These are phyloP conservation scores for Zymoseptoria crescenta DNA, from an alignment of 2,329 filamentous ascomycete species.

Conservation along the genomic window DNA sequence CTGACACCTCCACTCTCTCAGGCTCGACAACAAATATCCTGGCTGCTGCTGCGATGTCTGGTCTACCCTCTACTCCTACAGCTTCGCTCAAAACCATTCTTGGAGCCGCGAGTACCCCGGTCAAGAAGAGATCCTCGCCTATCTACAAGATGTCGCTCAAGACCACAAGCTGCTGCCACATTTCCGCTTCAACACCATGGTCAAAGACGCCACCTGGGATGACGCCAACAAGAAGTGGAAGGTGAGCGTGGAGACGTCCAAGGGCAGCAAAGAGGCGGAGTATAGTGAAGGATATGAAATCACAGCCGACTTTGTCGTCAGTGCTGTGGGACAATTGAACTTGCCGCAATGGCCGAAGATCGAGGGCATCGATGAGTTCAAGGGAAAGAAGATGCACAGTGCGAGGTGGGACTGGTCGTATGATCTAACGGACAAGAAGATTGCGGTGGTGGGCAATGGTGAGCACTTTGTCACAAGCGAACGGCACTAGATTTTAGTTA, in stretches of 20 bases:
- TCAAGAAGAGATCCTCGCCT: slow-evolving; percentile 53
- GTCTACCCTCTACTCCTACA: slow-evolving; percentile 51
- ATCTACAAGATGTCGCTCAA: slow-evolving; percentile 46
- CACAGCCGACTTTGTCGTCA: slow-evolving; percentile 49
- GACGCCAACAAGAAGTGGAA: slow-evolving; percentile 46
- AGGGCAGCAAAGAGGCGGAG: slow-evolving; percentile 48
- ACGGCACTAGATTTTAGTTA: neutral
- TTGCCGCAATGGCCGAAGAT: slow-evolving; percentile 45
- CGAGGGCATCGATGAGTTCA: slow-evolving; percentile 40
- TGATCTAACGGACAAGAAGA: slow-evolving; percentile 45
- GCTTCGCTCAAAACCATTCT: slow-evolving; percentile 52
- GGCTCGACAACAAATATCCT: slow-evolving; percentile 48
- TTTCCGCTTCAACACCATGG: slow-evolving; percentile 50
- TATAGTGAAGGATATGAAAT: slow-evolving; percentile 46
- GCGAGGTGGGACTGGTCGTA: slow-evolving; percentile 56
- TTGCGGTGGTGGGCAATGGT: slow-evolving; percentile 55
- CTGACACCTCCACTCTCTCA: slow-evolving; percentile 1
- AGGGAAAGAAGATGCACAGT: slow-evolving; percentile 49
- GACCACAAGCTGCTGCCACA: slow-evolving; percentile 50
- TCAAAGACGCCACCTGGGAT: slow-evolving; percentile 49
- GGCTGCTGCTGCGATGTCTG: slow-evolving; percentile 39
- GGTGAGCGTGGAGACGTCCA: slow-evolving; percentile 41
- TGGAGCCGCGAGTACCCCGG: slow-evolving; percentile 53
- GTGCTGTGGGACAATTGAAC: slow-evolving; percentile 53
- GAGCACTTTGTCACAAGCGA: slow-evolving; percentile 6